A percentile compares a stretch with the other conserved stretches of the same genome.
phyloP scores from a whole-genome alignment of 768 basidiomycete species.

The Hygrocybe punicea region DNA sequence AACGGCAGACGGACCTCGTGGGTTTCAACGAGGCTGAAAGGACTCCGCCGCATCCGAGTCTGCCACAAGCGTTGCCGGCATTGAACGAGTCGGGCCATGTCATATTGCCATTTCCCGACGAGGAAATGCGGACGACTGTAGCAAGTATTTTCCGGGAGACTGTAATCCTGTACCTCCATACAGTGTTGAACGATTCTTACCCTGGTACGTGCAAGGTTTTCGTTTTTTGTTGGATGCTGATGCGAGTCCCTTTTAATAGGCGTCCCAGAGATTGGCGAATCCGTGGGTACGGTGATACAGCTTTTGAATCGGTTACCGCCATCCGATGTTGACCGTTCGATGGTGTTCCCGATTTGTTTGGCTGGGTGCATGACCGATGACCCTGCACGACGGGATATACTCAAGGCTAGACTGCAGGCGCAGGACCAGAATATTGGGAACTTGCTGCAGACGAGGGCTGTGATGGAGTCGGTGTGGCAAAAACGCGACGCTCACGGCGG shows the following conservation, averaged over 20 bases:
- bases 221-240: neutral
- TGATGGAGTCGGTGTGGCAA: constrained; percentile 72
- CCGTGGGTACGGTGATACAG: constrained; percentile 53
- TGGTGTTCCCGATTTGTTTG: constrained; percentile 72
- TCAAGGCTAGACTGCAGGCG: constrained; percentile 53
- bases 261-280: constrained; percentile 64
- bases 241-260: constrained; percentile 35
- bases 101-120: constrained; percentile 25
- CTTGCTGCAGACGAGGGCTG: constrained; percentile 50
- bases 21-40: constrained; percentile 33
- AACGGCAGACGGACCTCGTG: constrained; percentile 25
- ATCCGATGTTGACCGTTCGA: constrained; percentile 59
- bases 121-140: constrained; percentile 49
- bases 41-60: constrained; percentile 40
- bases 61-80: constrained; percentile 27
- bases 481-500: constrained; percentile 54
- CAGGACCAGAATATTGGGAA: constrained; percentile 61
- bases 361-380: constrained; percentile 73
- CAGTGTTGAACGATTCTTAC: constrained; percentile 61
- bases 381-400: constrained; percentile 51
- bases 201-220: constrained; percentile 50
- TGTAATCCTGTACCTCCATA: constrained; percentile 65
- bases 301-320: constrained; percentile 52
- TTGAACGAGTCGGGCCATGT: constrained; percentile 23
- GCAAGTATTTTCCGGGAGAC: constrained; percentile 63